phyloP scores from a whole-genome alignment of 2,329 filamentous ascomycete species.

The Aschersonia sp. region DNA sequence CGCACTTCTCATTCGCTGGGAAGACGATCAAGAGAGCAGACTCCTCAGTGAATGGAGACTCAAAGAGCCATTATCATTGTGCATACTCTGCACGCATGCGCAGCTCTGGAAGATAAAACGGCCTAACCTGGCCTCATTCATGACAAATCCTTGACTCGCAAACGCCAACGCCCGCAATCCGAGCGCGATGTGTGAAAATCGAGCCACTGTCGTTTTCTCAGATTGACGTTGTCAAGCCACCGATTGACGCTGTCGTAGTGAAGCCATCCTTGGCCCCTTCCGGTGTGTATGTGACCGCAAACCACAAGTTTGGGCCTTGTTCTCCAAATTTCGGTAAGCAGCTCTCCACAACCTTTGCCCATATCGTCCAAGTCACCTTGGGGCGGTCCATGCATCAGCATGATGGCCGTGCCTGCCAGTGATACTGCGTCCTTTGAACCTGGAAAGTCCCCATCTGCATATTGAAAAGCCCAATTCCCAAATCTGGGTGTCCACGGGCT shows the following conservation, averaged over 20 bases:
- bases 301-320: not conserved
- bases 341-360: not conserved
- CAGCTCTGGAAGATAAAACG: too few species aligned
- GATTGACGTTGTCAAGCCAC: not conserved
- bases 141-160: too few species aligned
- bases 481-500: not conserved
- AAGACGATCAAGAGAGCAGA: too few species aligned
- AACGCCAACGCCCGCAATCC: too few species aligned
- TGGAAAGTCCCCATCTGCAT: not conserved
- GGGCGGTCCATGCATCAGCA: not conserved
- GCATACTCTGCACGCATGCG: too few species aligned
- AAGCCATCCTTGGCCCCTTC: not conserved
- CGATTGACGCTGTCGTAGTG: not conserved
- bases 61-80: too few species aligned
- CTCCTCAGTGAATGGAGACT: too few species aligned
- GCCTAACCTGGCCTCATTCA: too few species aligned
- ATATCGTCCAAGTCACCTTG: not conserved
- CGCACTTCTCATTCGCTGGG: too few species aligned
- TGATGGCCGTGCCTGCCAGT: not conserved
- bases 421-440: not conserved
- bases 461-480: constrained; percentile 1
- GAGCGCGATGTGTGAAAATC: too few species aligned
- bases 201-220: not conserved
- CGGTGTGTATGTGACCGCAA: not conserved
- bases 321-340: not conserved